Conservation (phyloP, 352 stramenopile species). For the Globisporangium viniferum region DNA sequence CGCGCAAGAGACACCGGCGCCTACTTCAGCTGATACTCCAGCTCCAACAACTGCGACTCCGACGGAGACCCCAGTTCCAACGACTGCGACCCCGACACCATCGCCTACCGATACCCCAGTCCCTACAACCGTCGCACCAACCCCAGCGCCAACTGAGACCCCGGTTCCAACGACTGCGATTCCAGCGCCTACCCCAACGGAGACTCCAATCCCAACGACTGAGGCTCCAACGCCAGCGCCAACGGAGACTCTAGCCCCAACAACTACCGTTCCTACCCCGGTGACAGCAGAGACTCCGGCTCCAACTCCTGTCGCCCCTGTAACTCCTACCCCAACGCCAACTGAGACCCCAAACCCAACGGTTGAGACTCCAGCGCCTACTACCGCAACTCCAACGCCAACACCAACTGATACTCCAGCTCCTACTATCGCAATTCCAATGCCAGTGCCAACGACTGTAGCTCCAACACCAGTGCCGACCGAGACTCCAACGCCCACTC, state of each 20-base stretch:
- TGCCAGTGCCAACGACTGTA: not conserved
- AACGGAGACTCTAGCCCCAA: not conserved
- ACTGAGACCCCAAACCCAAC: too few relatives aligned
- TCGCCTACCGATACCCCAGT: too few relatives aligned
- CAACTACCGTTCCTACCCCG: too few relatives aligned
- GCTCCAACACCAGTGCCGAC: constrained; percentile 11
- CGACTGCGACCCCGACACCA: not conserved
- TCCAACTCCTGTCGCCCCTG: too few relatives aligned
- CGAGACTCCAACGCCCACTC: too few relatives aligned
- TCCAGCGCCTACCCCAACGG: not conserved
- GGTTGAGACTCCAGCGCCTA: too few relatives aligned
- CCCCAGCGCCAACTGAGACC: too few relatives aligned
- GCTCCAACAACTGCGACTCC: not conserved
- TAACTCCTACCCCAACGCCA: too few relatives aligned
- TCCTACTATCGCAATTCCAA: not conserved
- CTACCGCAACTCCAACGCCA: too few relatives aligned
- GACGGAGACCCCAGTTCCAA: not conserved
- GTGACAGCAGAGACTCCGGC: too few relatives aligned
- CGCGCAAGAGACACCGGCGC: not conserved
- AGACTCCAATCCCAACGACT: not conserved
- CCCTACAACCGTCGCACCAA: too few relatives aligned
- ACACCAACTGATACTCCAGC: too few relatives aligned
- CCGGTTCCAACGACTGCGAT: not conserved
- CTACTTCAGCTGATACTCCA: not conserved
- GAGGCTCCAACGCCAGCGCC: not conserved